Evolutionary conservation across 2,329 filamentous ascomycete species (phyloP), one percentile per base, ranked within the genome.

Genomic region (Ascochyta fabae): DNA sequence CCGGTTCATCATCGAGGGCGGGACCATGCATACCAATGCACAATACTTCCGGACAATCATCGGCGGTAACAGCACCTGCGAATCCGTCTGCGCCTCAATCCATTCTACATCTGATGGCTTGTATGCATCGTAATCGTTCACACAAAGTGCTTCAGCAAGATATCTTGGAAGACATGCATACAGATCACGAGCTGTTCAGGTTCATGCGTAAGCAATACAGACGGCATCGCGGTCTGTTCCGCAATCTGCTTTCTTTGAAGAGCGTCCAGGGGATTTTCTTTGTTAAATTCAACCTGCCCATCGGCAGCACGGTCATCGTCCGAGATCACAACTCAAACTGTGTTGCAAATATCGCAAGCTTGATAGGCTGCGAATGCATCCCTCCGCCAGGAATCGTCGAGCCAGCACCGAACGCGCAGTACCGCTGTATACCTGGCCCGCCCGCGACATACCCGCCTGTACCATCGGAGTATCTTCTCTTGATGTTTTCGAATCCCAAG

Each of bases 231-330:
- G 54, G 63, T 19, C 59, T 52, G 2, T 31, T 66, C 22, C 40
- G 45, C 2, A 51, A 34, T 2, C 8, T 61, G 0, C 19, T 65
- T 1, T 61, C 64, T 3, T 35, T 71, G 3, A 62, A 58, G 3
- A 56, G 39, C 19, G 55, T 71, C 2, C 57, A 60, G 40, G 61
- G 62, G 0, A 66, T 71, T 0, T 61, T 41, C 33, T 68, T 70
- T 24, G 58, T 65, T 23, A 67, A 66, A 31, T 61, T 68, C 34
- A 48, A 43, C 3, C 61, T 66, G 6, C 56, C 53, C 4, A 43
- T 62, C 15, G 63, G 64, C 10, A 61, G 57, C 22, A 67, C 55
- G 12, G 67, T 71, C 0, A 63, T 65, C 29, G 53, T 71, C 10
- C 55, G 60, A 19, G 51, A 60, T 13, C 65, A 67, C 35, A 43